These are phyloP conservation scores for Stentor coeruleus DNA, from an alignment of 73 alveolate species.

Conservation along the genomic window DNA sequence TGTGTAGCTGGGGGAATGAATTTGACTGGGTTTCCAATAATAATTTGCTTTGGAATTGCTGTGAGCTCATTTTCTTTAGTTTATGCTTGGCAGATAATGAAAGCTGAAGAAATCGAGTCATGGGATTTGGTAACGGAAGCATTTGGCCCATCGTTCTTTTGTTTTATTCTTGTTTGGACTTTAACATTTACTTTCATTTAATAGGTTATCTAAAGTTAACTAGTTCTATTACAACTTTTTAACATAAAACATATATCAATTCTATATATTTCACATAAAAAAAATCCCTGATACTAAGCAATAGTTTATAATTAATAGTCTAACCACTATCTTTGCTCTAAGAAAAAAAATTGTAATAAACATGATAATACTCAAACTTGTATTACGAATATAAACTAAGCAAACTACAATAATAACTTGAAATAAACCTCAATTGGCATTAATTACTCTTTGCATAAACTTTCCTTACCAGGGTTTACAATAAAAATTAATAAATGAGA, in stretches of 20 bases:
- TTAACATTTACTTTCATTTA: neutral
- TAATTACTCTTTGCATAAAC: constrained; percentile 36
- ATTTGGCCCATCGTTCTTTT: constrained; percentile 16
- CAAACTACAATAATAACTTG: constrained; percentile 12
- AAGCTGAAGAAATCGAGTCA: neutral
- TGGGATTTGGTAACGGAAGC: constrained; percentile 23
- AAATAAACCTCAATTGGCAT: constrained; percentile 33
- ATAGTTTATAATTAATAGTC: neutral
- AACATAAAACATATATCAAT: no score
- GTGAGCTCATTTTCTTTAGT: neutral
- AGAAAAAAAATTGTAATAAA: no score
- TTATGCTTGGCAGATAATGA: constrained; percentile 10
- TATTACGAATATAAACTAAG: neutral
- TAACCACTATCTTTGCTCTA: neutral
- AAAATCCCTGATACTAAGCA: neutral
- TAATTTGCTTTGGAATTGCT: neutral
- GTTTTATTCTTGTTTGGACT: neutral
- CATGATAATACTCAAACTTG: neutral
- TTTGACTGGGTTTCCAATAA: neutral
- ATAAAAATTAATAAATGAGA: constrained; percentile 34
- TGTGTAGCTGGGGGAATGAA: neutral
- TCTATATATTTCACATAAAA: neutral
- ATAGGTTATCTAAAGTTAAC: neutral
- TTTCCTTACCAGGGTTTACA: constrained; percentile 38
- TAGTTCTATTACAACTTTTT: no score